These are phyloP conservation scores for Moniliophthora roreri DNA, from an alignment of 1,284 basidiomycete genomes.

Conservation along the genomic window DNA sequence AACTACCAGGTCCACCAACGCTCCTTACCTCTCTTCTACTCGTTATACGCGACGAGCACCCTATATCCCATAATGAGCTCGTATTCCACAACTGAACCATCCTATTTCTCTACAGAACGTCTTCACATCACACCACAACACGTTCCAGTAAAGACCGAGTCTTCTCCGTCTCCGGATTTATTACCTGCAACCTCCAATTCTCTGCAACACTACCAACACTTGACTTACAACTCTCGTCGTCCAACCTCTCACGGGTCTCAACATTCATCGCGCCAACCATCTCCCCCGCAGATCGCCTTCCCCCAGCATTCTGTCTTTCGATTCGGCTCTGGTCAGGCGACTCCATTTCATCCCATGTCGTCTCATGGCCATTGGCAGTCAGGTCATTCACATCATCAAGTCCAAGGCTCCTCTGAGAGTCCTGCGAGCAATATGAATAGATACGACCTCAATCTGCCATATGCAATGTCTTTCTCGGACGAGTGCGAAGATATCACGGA, in stretches of 20 bases:
- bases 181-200: conserved; percentile 8
- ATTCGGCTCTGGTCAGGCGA: neutral
- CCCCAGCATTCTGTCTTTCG: neutral
- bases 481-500: conserved; percentile 53
- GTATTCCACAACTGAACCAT: conserved; percentile 1
- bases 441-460: conserved; percentile 17
- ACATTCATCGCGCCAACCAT: conserved; percentile 1
- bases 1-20: neutral
- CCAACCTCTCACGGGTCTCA: conserved; percentile 6
- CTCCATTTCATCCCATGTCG: neutral
- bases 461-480: conserved; percentile 44
- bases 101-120: conserved; percentile 4
- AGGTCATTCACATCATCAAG: neutral
- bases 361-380: neutral
- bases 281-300: conserved; percentile 1
- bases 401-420: neutral
- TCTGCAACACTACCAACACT: conserved; percentile 5
- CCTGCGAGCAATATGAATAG: neutral
- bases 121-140: neutral
- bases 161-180: conserved; percentile 14
- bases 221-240: neutral
- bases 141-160: conserved; percentile 14
- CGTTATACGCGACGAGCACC: neutral
- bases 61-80: neutral
- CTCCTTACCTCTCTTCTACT: neutral